These are phyloP conservation scores for Puccinia horiana DNA, from an alignment of 1,284 basidiomycete genomes.

Conservation along the genomic window DNA sequence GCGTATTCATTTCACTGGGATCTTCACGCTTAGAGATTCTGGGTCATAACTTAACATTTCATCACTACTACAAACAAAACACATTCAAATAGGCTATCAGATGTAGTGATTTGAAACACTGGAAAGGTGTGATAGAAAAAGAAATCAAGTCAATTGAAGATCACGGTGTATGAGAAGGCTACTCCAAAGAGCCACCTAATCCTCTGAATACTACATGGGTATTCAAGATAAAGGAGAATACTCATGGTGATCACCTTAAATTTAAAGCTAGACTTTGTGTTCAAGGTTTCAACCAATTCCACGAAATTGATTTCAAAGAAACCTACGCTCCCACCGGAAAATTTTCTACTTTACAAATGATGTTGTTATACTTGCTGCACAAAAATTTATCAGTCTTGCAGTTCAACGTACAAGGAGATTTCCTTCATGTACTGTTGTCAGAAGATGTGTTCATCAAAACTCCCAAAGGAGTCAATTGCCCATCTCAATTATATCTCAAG, in stretches of 20 bases:
- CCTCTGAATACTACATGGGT: neutral
- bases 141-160: neutral
- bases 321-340: conserved; percentile 12
- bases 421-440: neutral
- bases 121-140: neutral
- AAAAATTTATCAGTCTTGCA: neutral
- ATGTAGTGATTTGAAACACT: neutral
- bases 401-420: neutral
- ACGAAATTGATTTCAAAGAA: neutral
- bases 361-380: no score
- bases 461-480: neutral
- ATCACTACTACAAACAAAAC: no score
- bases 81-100: no score
- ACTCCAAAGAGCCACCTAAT: neutral
- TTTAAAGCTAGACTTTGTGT: neutral
- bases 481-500: neutral
- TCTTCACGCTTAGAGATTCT: no score
- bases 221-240: neutral
- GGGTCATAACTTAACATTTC: no score
- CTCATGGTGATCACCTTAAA: neutral
- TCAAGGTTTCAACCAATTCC: neutral
- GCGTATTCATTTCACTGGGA: no score
- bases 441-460: neutral
- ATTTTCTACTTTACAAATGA: neutral
- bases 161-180: neutral